Percentiles rank a stretch among this genome's conserved stretches.
These are phyloP conservation scores for Xylaria sp. DNA, from an alignment of 2,329 filamentous ascomycete species.

Conservation along the genomic window DNA sequence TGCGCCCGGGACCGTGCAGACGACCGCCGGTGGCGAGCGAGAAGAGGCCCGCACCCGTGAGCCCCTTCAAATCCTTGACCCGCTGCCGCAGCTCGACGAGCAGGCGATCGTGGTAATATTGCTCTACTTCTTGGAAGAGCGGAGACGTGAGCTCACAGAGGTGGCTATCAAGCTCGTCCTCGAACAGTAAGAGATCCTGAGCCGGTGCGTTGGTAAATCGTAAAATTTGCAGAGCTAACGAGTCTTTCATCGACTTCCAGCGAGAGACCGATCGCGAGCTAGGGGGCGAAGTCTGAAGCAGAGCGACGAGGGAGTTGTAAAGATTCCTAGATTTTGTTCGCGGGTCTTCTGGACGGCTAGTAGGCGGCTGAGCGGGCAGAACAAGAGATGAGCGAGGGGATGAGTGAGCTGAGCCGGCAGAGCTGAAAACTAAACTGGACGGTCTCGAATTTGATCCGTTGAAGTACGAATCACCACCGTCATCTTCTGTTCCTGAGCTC, in stretches of 20 bases:
- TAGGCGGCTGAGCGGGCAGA: slow-evolving; percentile 42
- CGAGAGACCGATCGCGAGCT: slow-evolving; percentile 47
- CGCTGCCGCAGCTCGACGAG: slow-evolving; percentile 51
- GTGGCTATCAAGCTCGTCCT: slow-evolving; percentile 51
- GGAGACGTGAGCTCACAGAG: slow-evolving; percentile 48
- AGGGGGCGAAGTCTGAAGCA: slow-evolving; percentile 55
- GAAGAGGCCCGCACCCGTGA: slow-evolving; percentile 58
- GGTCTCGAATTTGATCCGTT: slow-evolving; percentile 52
- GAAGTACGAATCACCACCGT: slow-evolving; percentile 51
- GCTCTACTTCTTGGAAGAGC: slow-evolving; percentile 53
- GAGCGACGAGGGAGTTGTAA: slow-evolving; percentile 56
- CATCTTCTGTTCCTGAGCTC: slow-evolving; percentile 30
- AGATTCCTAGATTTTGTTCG: slow-evolving; percentile 51
- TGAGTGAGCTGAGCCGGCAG: slow-evolving; percentile 50
- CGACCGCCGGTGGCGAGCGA: slow-evolving; percentile 58
- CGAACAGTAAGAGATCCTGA: slow-evolving; percentile 51
- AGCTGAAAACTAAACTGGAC: slow-evolving; percentile 55
- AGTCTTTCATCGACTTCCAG: slow-evolving; percentile 56
- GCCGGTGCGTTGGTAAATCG: slow-evolving; percentile 56
- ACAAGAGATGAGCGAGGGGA: slow-evolving; percentile 54
- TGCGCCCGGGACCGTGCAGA: slow-evolving; percentile 42
- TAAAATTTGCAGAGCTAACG: slow-evolving; percentile 61
- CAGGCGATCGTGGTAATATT: slow-evolving; percentile 52
- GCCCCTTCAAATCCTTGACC: slow-evolving; percentile 55
- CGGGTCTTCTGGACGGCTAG: slow-evolving; percentile 43